Evolutionary conservation across 2,329 filamentous ascomycete species (phyloP), one percentile per base, ranked within the genome.

Genomic region (Paracoccidioides brasiliensis): DNA sequence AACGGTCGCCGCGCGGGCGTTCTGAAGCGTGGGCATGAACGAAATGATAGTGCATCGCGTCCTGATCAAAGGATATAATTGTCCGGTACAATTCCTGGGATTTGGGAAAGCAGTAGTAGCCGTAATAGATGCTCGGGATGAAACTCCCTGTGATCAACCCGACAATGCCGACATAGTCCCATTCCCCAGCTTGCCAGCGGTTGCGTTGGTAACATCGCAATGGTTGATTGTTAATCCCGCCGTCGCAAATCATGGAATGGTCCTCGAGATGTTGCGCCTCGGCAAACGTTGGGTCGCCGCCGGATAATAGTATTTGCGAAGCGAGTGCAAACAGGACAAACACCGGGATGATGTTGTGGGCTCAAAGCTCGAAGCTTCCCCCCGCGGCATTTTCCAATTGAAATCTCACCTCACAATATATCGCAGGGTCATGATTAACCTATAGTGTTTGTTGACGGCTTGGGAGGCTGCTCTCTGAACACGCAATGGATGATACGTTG

Each of bases 111-210:
- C 85, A 89, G 64, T 81, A 88, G 68, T 95, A 89, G 3, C 85
- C 90, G 69, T 94, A 95, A 70, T 88, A 93, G 57, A 98, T 71
- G 52, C 87, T 86, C 2, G 93, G 90, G 48, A 97, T 81, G 66
- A 91, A 95, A 67, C 86, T 91, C 5, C 93, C 93, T 62, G 91
- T 87, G 57, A 97, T 97, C 62, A 98, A 74, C 51, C 84, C 81
- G 35, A 97, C 88, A 63, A 98, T 98, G 5, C 93, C 93, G 4
- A 91, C 81, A 68, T 98, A 97, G 68, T 98, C 93, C 56, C n/a
- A n/a, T n/a, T n/a, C n/a, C n/a, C n/a, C n/a, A 42, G 22, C 35
- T 49, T n/a, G 22, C 30, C 32, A n/a, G 38, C 8, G 28, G 52
- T 28, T 6, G 15, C 4, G 9, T 30, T 14, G 9, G 52, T 45